Conservation (phyloP, 2,329 filamentous ascomycete species). For the Colletotrichum eremochloae region DNA sequence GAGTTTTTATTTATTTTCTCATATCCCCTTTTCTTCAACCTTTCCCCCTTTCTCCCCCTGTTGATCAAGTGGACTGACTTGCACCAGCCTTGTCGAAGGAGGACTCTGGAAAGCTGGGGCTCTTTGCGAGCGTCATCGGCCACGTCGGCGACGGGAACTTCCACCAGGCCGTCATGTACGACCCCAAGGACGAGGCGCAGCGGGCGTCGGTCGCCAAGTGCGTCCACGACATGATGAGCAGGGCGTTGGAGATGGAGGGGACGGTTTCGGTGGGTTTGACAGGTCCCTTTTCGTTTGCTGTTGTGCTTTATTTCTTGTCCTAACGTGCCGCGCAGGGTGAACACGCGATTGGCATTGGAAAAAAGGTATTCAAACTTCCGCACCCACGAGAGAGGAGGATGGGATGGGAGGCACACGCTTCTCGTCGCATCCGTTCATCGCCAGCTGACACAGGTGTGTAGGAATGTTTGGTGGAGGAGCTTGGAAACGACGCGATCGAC, state of each 20-base stretch:
- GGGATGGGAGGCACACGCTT: background rate
- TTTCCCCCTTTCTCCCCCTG: background rate
- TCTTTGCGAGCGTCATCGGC: conserved; percentile 76
- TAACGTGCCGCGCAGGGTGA: conserved; percentile 62
- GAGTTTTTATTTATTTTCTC: conserved; percentile 16
- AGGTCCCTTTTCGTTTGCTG: background rate
- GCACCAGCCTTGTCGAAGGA: conserved; percentile 71
- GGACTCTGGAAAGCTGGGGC: conserved; percentile 71
- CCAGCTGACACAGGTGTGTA: conserved; percentile 29
- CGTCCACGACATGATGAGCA: conserved; percentile 78
- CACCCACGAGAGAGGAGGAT: background rate
- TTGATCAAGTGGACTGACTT: background rate
- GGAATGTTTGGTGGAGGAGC: conserved; percentile 71
- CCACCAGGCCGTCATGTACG: conserved; percentile 65
- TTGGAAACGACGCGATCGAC: conserved; percentile 72
- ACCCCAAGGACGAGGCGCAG: conserved; percentile 65
- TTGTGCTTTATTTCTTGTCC: background rate
- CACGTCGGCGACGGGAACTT: conserved; percentile 84
- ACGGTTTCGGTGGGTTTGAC: conserved; percentile 69
- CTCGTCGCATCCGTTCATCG: background rate
- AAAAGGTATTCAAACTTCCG: conserved; percentile 69
- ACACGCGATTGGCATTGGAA: conserved; percentile 78
- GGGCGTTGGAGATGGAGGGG: conserved; percentile 77
- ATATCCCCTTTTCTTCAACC: too few species aligned
- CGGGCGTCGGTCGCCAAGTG: conserved; percentile 65